phyloP scores from a whole-genome alignment of 1,139 yeast species.

The Hyphopichia fennica region DNA sequence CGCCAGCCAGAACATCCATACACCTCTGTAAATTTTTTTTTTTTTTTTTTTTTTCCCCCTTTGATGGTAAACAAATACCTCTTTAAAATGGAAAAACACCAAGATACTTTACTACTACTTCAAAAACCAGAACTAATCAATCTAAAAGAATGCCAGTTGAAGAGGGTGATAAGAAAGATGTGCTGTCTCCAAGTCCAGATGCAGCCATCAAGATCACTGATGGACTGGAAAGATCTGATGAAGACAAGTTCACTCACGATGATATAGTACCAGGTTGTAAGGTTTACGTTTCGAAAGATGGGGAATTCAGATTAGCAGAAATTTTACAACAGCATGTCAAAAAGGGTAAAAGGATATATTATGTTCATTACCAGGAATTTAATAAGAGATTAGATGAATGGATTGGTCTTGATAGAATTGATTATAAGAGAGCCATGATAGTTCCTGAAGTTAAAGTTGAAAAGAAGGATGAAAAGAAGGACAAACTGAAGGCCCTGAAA shows the following conservation, averaged over 20 bases:
- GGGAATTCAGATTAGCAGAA: constrained; percentile 78
- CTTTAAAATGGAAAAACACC: background rate
- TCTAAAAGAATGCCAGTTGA: constrained; percentile 3
- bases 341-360: constrained; percentile 77
- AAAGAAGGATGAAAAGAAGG: constrained; percentile 32
- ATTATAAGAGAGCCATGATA: constrained; percentile 63
- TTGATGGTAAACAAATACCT: background rate
- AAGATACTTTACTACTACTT: background rate
- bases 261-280: constrained; percentile 74
- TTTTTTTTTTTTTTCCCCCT: background rate
- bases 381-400: constrained; percentile 92
- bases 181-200: constrained; percentile 2
- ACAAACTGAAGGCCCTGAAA: constrained; percentile 21
- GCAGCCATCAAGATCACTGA: constrained; percentile 6
- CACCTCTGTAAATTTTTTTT: no score
- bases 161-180: constrained; percentile 1
- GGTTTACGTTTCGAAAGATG: constrained; percentile 78
- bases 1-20: no score
- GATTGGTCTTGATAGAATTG: constrained; percentile 73
- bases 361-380: constrained; percentile 92
- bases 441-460: constrained; percentile 68
- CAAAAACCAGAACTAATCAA: background rate
- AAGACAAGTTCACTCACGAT: constrained; percentile 30
- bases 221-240: constrained; percentile 6
- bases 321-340: constrained; percentile 74